Evolutionary conservation across 371 early-diverging fungal species (phyloP).

Genomic region (Cokeromyces recurvatus): DNA sequence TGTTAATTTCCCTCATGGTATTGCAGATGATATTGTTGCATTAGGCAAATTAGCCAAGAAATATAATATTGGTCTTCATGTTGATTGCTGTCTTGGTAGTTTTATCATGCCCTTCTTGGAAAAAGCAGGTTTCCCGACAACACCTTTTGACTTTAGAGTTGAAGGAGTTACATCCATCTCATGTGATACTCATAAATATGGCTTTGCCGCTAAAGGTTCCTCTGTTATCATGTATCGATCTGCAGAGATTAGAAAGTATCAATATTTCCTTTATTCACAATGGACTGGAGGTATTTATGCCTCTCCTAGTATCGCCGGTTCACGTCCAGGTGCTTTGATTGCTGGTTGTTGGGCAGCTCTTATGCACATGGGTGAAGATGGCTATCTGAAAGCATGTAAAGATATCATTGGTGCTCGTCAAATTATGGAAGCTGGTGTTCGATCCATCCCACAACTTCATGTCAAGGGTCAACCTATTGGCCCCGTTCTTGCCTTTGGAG

Average conservation of each 20-base stretch:
- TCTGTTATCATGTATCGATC: constrained; percentile 91
- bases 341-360: constrained; percentile 96
- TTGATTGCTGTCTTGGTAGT: constrained; percentile 96
- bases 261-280: constrained; percentile 85
- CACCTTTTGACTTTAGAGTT: constrained; percentile 86
- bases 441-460: constrained; percentile 66
- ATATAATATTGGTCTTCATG: constrained; percentile 84
- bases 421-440: constrained; percentile 63
- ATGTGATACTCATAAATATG: constrained; percentile 96
- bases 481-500: constrained; percentile 86
- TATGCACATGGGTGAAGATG: constrained; percentile 81
- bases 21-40: constrained; percentile 85
- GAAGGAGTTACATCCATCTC: constrained; percentile 94
- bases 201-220: constrained; percentile 96
- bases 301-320: constrained; percentile 90
- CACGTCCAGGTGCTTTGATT: constrained; percentile 90
- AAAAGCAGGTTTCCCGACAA: constrained; percentile 83
- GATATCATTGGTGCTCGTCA: constrained; percentile 77
- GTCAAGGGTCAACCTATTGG: constrained; percentile 84
- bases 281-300: constrained; percentile 98
- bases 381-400: constrained; percentile 80
- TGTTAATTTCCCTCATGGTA: constrained; percentile 92
- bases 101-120: constrained; percentile 93
- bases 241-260: constrained; percentile 77
- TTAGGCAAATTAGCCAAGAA: constrained; percentile 79